A percentile compares a stretch with the other conserved stretches of the same genome.
phyloP scores from a whole-genome alignment of 163 green algal genomes.

The Chlorella variabilis region DNA sequence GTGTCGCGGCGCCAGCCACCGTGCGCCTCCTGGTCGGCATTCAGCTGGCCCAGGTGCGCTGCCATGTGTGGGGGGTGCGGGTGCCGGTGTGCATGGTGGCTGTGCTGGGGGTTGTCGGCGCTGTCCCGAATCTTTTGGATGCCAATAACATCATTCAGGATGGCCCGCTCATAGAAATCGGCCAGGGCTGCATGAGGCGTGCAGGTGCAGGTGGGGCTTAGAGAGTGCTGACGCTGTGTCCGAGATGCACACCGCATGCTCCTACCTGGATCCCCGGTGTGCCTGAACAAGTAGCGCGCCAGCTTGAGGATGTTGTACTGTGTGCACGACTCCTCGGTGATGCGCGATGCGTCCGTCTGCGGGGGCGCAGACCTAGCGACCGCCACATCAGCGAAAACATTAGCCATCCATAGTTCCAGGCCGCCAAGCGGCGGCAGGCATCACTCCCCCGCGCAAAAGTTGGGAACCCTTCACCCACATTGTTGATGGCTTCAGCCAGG shows the following conservation, averaged over 20 bases:
- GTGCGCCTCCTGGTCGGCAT: background rate
- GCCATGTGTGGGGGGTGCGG: conserved; percentile 14
- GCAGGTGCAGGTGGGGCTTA: no score
- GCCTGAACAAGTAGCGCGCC: conserved; percentile 50
- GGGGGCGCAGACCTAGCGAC: background rate
- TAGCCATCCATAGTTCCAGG: no score
- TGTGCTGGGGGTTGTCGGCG: conserved; percentile 4
- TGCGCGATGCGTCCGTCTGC: background rate
- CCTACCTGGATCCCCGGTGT: conserved; percentile 47
- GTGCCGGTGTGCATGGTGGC: conserved; percentile 38
- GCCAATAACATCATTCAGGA: conserved; percentile 38
- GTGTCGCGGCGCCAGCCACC: no score
- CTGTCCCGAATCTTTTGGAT: conserved; percentile 32
- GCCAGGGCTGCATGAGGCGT: conserved; percentile 40
- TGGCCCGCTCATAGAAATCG: conserved; percentile 73
- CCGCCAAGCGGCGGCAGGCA: no score
- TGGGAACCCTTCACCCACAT: conserved; percentile 34
- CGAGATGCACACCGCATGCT: background rate
- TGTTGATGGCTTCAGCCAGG: conserved; percentile 39
- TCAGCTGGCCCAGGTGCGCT: background rate
- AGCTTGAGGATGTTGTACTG: conserved; percentile 72
- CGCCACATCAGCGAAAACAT: no score
- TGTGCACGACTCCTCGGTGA: conserved; percentile 25
- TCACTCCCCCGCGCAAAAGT: no score
- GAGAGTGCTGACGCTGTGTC: background rate